phyloP scores from a whole-genome alignment of 768 basidiomycete genomes.

The Inosperma sp. region DNA sequence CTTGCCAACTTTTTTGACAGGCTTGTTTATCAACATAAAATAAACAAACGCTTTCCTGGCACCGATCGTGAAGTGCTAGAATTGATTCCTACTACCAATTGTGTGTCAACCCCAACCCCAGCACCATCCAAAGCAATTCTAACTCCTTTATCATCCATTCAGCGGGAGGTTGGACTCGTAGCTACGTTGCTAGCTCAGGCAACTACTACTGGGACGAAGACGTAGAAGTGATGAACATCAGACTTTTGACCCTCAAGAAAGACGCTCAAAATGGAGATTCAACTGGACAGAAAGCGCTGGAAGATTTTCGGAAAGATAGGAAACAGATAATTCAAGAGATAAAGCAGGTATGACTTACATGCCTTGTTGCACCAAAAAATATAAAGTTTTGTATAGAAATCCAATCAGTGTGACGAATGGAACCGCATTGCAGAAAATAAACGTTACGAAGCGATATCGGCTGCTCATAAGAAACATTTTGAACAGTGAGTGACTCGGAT shows the following conservation, averaged over 20 bases:
- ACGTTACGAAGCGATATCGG: neutral
- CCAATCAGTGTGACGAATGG: neutral
- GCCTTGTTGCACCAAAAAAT: neutral
- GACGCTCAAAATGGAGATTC: slow-evolving; percentile 16
- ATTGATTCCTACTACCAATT: slow-evolving; percentile 28
- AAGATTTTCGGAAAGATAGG: neutral
- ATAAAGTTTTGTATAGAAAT: neutral
- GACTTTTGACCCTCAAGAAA: slow-evolving; percentile 17
- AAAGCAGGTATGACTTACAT: neutral
- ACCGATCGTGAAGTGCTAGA: slow-evolving; percentile 25
- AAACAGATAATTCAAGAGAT: neutral
- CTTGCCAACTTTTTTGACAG: neutral
- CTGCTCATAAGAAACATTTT: neutral
- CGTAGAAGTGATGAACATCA: slow-evolving; percentile 21
- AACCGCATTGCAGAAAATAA: neutral
- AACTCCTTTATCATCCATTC: neutral
- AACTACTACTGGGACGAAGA: slow-evolving; percentile 34
- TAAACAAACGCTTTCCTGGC: slow-evolving; percentile 20
- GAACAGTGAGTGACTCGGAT: neutral
- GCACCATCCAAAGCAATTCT: neutral
- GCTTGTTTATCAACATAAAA: neutral
- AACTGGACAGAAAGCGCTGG: slow-evolving; percentile 16
- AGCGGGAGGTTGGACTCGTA: slow-evolving; percentile 30
- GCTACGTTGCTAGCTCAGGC: slow-evolving; percentile 20
- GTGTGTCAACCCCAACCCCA: slow-evolving; percentile 22